Percentiles rank a stretch among this genome's conserved stretches.
phyloP scores from a whole-genome alignment of 192 early-diverging fungal genomes.

The Glomus cerebriforme region DNA sequence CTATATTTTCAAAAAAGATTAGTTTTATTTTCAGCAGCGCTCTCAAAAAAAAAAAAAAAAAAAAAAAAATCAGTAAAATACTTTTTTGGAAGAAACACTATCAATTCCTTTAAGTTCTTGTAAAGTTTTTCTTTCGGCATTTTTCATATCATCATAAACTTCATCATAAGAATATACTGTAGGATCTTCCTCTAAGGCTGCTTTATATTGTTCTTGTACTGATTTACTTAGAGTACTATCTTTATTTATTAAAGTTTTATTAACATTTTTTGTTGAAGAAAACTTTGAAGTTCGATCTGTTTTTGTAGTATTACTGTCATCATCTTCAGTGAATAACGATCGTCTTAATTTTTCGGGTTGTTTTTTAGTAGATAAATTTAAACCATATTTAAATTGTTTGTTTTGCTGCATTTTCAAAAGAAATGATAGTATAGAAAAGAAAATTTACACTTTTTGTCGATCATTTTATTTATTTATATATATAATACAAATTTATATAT shows the following conservation, averaged over 20 bases:
- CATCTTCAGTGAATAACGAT: not conserved
- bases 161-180: slow-evolving; percentile 74
- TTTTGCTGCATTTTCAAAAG: slow-evolving; percentile 9
- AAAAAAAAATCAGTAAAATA: slow-evolving; percentile 4
- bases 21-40: not conserved
- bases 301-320: not conserved
- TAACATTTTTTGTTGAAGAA: not conserved
- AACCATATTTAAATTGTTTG: not conserved
- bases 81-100: slow-evolving; percentile 41
- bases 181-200: slow-evolving; percentile 67
- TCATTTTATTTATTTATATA: no score
- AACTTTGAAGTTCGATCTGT: no score
- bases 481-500: no score
- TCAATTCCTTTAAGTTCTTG: slow-evolving; percentile 41
- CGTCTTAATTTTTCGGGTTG: not conserved
- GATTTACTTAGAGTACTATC: slow-evolving; percentile 31
- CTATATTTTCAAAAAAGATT: slow-evolving; percentile 33
- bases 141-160: slow-evolving; percentile 69
- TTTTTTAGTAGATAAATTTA: not conserved
- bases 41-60: not conserved
- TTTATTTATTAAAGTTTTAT: not conserved
- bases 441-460: no score
- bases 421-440: no score
- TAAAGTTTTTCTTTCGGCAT: slow-evolving; percentile 44
- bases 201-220: slow-evolving; percentile 45